Conservation (phyloP, 2,329 filamentous ascomycete genomes). For the Hysterium pulicare region DNA sequence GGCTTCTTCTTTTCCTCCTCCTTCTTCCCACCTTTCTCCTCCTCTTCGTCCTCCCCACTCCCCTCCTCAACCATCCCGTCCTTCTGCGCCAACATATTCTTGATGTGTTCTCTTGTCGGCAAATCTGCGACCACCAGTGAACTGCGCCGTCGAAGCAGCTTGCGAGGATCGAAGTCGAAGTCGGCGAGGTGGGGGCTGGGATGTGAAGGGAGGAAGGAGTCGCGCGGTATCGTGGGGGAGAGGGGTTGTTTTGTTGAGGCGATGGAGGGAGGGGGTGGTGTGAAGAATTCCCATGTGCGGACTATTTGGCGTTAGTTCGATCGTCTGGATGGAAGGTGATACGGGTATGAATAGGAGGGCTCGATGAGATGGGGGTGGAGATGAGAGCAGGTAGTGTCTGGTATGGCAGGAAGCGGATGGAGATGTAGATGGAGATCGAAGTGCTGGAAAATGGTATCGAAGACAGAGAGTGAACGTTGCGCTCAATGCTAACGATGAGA, state of each 20-base stretch:
- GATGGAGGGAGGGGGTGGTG: slow-evolving; percentile 33
- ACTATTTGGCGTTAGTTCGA: slow-evolving; percentile 50
- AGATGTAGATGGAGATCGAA: background rate
- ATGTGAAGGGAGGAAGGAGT: slow-evolving; percentile 18
- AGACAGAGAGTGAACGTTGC: slow-evolving; percentile 19
- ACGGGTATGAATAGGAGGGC: too few relatives aligned
- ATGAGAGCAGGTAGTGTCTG: background rate
- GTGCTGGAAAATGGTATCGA: slow-evolving; percentile 11
- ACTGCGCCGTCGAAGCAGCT: slow-evolving; percentile 66
- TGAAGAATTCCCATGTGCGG: slow-evolving; percentile 75
- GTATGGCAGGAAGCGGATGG: background rate
- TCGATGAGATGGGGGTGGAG: background rate
- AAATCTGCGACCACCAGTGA: slow-evolving; percentile 78
- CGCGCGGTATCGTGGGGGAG: slow-evolving; percentile 23
- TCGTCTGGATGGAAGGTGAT: too few relatives aligned
- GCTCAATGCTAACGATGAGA: too few relatives aligned
- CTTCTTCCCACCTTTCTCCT: slow-evolving; percentile 23
- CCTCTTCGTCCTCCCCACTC: slow-evolving; percentile 11
- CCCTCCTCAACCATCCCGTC: slow-evolving; percentile 17
- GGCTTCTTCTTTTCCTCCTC: slow-evolving; percentile 49
- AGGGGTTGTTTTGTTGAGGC: slow-evolving; percentile 18
- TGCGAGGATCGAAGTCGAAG: slow-evolving; percentile 57
- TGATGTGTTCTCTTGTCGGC: slow-evolving; percentile 39
- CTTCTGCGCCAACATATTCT: slow-evolving; percentile 15
- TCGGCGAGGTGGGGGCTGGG: slow-evolving; percentile 20